Conservation (phyloP, 2,329 filamentous ascomycete species). For the Alternaria arborescens region DNA sequence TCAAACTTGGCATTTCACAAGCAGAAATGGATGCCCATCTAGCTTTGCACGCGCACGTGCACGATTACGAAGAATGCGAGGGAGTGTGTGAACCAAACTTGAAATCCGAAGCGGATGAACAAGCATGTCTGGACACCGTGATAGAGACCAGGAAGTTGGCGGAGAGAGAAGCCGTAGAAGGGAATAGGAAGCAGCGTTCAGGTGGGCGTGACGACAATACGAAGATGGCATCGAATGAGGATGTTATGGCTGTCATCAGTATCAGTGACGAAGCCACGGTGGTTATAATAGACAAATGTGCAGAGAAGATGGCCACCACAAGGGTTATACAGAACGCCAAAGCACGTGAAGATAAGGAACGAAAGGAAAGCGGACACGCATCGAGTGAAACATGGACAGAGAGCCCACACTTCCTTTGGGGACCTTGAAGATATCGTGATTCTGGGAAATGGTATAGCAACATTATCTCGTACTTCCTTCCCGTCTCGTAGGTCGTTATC, state of each 20-base stretch:
- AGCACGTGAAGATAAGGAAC: neutral
- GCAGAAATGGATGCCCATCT: conserved; percentile 1
- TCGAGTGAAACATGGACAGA: neutral
- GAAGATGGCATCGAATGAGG: neutral
- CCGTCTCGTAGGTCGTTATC: neutral
- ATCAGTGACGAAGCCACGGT: neutral
- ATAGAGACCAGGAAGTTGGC: neutral
- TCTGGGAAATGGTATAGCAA: neutral
- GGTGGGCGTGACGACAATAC: neutral
- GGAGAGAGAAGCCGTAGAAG: neutral
- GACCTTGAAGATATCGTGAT: neutral
- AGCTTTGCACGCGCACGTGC: conserved; percentile 2
- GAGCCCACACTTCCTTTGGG: neutral
- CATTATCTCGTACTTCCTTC: neutral
- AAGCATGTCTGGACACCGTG: neutral
- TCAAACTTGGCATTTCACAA: neutral
- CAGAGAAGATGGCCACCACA: neutral
- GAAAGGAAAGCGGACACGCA: neutral
- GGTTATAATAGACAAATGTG: neutral
- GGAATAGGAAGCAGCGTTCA: neutral
- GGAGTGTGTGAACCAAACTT: neutral
- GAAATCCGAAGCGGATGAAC: neutral
- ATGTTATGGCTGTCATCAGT: neutral
- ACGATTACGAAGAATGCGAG: conserved; percentile 2
- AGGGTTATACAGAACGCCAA: neutral